A percentile compares a stretch with the other conserved stretches of the same genome.
phyloP scores from a whole-genome alignment of 1,284 basidiomycete genomes.

The Apiotrichum laibachii region DNA sequence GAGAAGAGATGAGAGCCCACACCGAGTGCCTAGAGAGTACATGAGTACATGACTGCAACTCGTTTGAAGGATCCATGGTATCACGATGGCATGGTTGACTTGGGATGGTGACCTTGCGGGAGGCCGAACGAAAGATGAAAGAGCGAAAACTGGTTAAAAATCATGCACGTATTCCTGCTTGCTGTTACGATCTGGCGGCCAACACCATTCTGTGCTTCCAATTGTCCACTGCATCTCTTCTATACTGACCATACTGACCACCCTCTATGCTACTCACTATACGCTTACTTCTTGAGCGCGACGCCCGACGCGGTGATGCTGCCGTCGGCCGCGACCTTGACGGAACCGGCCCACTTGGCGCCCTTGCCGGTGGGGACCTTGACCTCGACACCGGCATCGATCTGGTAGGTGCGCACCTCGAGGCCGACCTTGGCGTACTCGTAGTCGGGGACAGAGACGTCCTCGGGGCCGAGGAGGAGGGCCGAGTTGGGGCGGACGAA shows the following conservation, averaged over 20 bases:
- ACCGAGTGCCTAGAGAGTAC: too few species aligned
- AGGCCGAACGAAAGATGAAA: too few species aligned
- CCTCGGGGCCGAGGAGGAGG: slow-evolving; percentile 59
- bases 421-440: slow-evolving; percentile 57
- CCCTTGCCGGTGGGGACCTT: slow-evolving; percentile 52
- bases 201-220: too few species aligned
- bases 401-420: slow-evolving; percentile 59
- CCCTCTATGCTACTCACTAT: neutral
- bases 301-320: slow-evolving; percentile 13
- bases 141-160: too few species aligned
- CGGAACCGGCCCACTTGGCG: slow-evolving; percentile 27
- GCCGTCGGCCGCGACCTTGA: slow-evolving; percentile 24
- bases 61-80: too few species aligned
- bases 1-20: too few species aligned
- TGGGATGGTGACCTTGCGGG: too few species aligned
- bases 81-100: too few species aligned
- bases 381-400: slow-evolving; percentile 53
- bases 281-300: neutral
- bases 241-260: neutral
- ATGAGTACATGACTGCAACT: too few species aligned
- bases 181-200: too few species aligned
- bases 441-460: slow-evolving; percentile 64
- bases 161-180: too few species aligned
- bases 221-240: neutral
- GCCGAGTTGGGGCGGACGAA: slow-evolving; percentile 63